Base-by-base conservation (phyloP, 768 basidiomycete species). In the Dendrothele bispora region DNA sequence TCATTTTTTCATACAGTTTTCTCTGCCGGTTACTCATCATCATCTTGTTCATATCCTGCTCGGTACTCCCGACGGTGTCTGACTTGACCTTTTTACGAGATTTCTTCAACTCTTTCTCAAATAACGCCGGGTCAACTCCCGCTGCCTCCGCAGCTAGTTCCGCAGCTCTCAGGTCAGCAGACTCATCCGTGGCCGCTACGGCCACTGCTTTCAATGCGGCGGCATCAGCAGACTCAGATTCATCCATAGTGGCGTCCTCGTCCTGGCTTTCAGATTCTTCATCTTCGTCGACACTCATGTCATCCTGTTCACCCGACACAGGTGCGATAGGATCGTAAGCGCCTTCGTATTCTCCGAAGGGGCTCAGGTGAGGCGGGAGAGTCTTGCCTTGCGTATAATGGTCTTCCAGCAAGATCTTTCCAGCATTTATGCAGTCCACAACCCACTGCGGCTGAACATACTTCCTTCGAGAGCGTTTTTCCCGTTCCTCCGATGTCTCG, bases 361-460 rank as follows among this genome's bases (percentile, higher is more conserved):
- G 97, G 67, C 91, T 95, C 44, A 99, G 66, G 71, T 99, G 97
- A 22, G 97, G 94, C 2, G 97, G 97, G 26, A 98, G 79, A 2
- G 80, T 79, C 54, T 82, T 80, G 3, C 94, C 97, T 60, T 93
- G 94, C 20, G 73, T 77, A 62, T 98, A 98, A 22, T 78, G 75
- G 51, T 89, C 94, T 57, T 94, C 90, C 1, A 91, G 77, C 24
- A 98, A 75, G 49, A 95, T 78, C 63, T 80, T 89, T 8, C 86
- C 84, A 7, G 83, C 79, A 63, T 99, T 99, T 62, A 97, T 84
- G 64, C 90, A 97, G 64, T 99, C 97, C 28, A 92, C 91, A 26
- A 97, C 79, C 97, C 97, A 98, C 66, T 98, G 95, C 10, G 97
- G 97, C 66, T 98, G 97, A 15, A 98, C 79, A 64, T 88, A 91